These are phyloP conservation scores for Suillus fuscotomentosus DNA, from an alignment of 768 basidiomycete genomes.

Conservation along the genomic window DNA sequence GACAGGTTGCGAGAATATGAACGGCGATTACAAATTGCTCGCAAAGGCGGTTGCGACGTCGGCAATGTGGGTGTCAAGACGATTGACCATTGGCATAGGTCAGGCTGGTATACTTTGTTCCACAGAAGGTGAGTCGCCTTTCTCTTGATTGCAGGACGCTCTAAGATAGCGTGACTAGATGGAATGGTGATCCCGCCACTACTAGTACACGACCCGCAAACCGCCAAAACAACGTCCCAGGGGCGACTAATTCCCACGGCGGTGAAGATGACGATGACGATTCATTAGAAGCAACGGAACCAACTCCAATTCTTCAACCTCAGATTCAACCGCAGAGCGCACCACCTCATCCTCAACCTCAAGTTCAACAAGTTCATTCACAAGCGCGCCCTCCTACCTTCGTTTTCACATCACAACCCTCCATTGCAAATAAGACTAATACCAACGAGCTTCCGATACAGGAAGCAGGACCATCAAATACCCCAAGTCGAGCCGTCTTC, in stretches of 20 bases:
- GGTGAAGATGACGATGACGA: conserved; percentile 53
- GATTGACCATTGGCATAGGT: conserved; percentile 77
- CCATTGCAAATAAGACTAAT: conserved; percentile 13
- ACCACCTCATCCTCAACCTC: conserved; percentile 29
- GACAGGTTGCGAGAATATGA: conserved; percentile 73
- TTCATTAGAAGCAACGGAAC: conserved; percentile 41
- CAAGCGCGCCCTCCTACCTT: conserved; percentile 21
- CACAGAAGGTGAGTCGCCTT: conserved; percentile 50
- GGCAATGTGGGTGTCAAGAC: conserved; percentile 73
- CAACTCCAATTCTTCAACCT: conserved; percentile 29
- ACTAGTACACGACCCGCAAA: conserved; percentile 40
- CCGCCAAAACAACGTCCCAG: conserved; percentile 34
- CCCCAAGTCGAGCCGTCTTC: conserved; percentile 15
- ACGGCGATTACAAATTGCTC: conserved; percentile 62
- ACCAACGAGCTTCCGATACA: conserved; percentile 15
- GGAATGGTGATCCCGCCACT: conserved; percentile 66
- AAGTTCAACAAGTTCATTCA: conserved; percentile 39
- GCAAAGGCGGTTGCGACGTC: conserved; percentile 65
- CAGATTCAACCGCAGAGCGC: conserved; percentile 34
- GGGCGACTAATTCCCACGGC: conserved; percentile 38
- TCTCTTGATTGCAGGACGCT: conserved; percentile 10
- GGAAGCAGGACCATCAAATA: conserved; percentile 21
- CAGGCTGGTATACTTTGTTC: conserved; percentile 77
- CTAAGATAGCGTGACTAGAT: conserved; percentile 36
- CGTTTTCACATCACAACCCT: conserved; percentile 12